Evolutionary conservation across 169 alveolate genomes (phyloP).

Genomic region (Cyclospora cayetanensis): DNA sequence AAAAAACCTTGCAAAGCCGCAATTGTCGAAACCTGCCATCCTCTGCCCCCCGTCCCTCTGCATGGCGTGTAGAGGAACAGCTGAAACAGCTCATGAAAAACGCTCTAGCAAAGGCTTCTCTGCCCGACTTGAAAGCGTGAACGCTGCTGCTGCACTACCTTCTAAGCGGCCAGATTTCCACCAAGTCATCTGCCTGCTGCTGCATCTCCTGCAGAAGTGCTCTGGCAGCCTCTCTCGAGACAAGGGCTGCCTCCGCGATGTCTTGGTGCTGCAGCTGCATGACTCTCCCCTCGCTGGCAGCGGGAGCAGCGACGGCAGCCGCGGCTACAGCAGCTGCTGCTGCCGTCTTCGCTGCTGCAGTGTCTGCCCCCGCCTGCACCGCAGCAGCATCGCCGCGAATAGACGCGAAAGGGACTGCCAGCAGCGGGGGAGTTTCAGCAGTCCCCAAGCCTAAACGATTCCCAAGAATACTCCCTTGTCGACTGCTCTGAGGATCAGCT

Average conservation of each 20-base stretch:
- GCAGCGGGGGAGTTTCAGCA: neutral
- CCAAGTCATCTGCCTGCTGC: constrained; percentile 1
- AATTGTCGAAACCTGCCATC: too few species aligned
- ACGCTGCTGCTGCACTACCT: too few species aligned
- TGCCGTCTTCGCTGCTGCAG: neutral
- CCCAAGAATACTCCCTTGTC: neutral
- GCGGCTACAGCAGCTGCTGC: constrained; percentile 29
- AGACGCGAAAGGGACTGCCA: neutral
- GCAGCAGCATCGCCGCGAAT: neutral
- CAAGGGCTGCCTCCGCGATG: neutral
- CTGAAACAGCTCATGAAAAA: too few species aligned
- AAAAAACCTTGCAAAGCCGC: too few species aligned
- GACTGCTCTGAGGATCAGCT: neutral
- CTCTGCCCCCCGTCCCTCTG: too few species aligned
- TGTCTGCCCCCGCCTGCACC: neutral
- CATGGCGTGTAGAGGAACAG: too few species aligned
- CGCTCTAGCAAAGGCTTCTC: too few species aligned
- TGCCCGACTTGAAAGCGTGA: too few species aligned
- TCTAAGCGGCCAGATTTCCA: constrained; percentile 29
- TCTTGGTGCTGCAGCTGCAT: constrained; percentile 10
- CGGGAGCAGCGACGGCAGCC: constrained; percentile 23
- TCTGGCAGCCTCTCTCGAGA: neutral
- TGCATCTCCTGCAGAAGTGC: constrained; percentile 34
- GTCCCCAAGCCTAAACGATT: neutral
- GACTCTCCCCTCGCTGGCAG: neutral